Evolutionary conservation across 345 rosid genomes (phyloP).

Genomic region (Rhizophora apiculata): DNA sequence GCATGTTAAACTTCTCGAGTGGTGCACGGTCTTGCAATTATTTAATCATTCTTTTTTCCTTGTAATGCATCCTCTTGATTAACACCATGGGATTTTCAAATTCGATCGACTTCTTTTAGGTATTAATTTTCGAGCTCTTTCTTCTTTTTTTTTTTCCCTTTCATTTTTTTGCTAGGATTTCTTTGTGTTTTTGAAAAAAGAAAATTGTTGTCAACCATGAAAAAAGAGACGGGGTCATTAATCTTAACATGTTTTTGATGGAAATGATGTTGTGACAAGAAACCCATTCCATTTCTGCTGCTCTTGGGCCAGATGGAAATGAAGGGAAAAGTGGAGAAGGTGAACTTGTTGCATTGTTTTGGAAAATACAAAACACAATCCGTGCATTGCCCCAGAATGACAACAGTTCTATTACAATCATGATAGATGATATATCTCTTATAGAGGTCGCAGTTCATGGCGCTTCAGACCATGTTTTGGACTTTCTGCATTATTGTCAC

Average conservation of each 20-base stretch:
- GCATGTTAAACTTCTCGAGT: neutral
- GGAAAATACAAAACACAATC: constrained; percentile 48
- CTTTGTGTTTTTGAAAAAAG: neutral
- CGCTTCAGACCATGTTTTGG: constrained; percentile 53
- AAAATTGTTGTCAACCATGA: neutral
- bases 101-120: neutral
- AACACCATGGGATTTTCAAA: too few relatives aligned
- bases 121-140: neutral
- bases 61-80: too few relatives aligned
- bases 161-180: neutral
- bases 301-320: constrained; percentile 40
- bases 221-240: neutral
- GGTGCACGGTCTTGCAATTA: too few relatives aligned
- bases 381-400: constrained; percentile 36
- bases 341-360: constrained; percentile 52
- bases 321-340: constrained; percentile 30
- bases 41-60: too few relatives aligned
- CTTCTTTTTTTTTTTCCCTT: neutral
- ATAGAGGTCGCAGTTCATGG: constrained; percentile 76
- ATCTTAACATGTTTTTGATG: constrained; percentile 2
- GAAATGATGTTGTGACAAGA: neutral
- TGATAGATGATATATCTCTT: constrained; percentile 86
- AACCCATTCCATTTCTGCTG: constrained; percentile 13
- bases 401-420: constrained; percentile 47
- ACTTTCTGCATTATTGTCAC: constrained; percentile 83